Evolutionary conservation across 352 stramenopile genomes (phyloP).

Genomic region (Blastocystis hominis): DNA sequence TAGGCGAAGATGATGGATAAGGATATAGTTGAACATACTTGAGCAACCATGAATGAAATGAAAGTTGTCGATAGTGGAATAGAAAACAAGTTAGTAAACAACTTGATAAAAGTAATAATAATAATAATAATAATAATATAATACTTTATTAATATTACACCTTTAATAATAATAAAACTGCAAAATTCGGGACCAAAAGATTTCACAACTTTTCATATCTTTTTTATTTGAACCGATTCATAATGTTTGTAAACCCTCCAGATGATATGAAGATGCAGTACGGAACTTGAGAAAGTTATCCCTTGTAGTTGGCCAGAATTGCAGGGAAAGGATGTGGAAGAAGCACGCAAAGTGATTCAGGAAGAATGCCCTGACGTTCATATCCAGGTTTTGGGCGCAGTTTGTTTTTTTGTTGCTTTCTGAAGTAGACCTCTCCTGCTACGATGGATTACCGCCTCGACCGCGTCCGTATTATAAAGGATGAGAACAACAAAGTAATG

Average conservation of each 20-base stretch:
- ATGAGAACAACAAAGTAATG: conserved; percentile 22
- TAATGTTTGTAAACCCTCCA: not conserved
- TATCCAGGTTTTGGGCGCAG: conserved; percentile 17
- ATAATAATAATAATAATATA: no score
- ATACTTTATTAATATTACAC: not conserved
- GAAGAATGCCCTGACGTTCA: not conserved
- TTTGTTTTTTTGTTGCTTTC: not conserved
- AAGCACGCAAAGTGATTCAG: not conserved
- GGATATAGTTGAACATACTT: not conserved
- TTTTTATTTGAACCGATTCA: not conserved
- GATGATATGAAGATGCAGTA: conserved; percentile 46
- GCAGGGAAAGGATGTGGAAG: conserved; percentile 8
- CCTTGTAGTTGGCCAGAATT: conserved; percentile 29
- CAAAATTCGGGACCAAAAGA: not conserved
- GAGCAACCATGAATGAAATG: not conserved
- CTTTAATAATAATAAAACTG: not conserved
- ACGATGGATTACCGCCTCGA: conserved; percentile 56
- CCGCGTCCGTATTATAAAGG: conserved; percentile 49
- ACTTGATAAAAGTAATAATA: not conserved
- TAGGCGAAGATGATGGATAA: conserved; percentile 22
- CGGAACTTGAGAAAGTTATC: not conserved
- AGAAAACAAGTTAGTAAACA: not conserved
- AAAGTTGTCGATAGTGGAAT: not conserved
- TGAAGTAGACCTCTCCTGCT: not conserved
- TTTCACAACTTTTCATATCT: not conserved